Evolutionary conservation across 805 yeast species (phyloP), one percentile per base, ranked within the genome.

Genomic region (Saturnispora hagleri): DNA sequence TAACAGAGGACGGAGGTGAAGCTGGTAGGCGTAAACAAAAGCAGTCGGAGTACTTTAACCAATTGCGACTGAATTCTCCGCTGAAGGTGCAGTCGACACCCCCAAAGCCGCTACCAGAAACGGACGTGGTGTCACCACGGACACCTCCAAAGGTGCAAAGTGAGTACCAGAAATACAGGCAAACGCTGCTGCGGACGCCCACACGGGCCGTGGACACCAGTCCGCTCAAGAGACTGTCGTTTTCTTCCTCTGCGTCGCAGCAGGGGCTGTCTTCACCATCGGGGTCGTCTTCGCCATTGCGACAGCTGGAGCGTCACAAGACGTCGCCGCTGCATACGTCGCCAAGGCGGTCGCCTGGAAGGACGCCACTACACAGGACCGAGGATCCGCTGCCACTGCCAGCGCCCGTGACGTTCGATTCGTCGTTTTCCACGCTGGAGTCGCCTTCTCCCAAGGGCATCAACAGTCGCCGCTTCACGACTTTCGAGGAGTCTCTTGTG

Each of bases 381-480:
- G 42, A 38, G 7, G 42, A 38, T 7, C n/a, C 6, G 28, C 15
- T 22, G 28, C 26, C 18, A 6, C 44, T 24, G 12, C 44, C 31
- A 5, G 15, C 31, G 13, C 44, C 51, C 15, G 34, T 51, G 43
- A 47, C 41, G 41, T 51, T 49, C 4, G 49, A 51, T 36, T 51
- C 53, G 13, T 44, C 51, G 4, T 43, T 50, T 48, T 47, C 54
- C 9, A 38, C 47, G 15, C 24, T 50, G n/a, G 43, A 44, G 31
- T 46, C 52, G 22, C 53, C 55, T 5, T 46, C 17, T 31, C 47
- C 35, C 18, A 38, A 40, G 4, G 20, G 26, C 20, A 35, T 18
- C 24, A 41, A 33, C 27, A 22, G 24, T 18, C 40, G 28, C 24
- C 47, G 47, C 22, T 24, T 20, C 28, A 22, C 27, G 5, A 24